Conservation (phyloP, 768 basidiomycete genomes). For the Lactarius pseudohatsudake region DNA sequence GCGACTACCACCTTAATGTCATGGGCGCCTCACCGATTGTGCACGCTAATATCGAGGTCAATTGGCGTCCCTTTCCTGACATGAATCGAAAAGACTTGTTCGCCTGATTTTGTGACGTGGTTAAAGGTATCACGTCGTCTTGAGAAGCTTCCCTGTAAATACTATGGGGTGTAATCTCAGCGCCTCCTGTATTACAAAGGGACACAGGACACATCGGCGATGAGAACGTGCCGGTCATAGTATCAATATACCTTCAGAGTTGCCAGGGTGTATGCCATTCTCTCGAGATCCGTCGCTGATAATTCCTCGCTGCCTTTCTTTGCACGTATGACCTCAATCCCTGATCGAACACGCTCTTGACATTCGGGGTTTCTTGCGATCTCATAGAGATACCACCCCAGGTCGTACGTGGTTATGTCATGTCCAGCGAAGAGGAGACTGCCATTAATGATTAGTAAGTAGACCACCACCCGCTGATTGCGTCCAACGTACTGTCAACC, state of each 20-base stretch:
- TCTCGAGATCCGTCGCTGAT: constrained; percentile 2
- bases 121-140: constrained; percentile 30
- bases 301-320: constrained; percentile 3
- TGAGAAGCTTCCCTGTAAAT: constrained; percentile 18
- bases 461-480: background rate
- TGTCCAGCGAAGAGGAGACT: constrained; percentile 2
- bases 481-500: constrained; percentile 3
- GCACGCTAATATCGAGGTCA: background rate
- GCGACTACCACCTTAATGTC: no score
- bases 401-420: background rate
- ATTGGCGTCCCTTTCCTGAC: constrained; percentile 9
- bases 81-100: constrained; percentile 8
- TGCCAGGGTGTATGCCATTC: constrained; percentile 3
- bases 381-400: constrained; percentile 9
- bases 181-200: background rate
- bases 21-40: constrained; percentile 6
- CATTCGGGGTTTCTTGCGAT: constrained; percentile 7
- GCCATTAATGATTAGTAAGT: background rate
- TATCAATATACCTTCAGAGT: constrained; percentile 5
- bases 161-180: constrained; percentile 24
- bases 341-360: constrained; percentile 15
- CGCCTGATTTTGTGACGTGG: constrained; percentile 4
- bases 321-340: constrained; percentile 14
- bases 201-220: background rate
- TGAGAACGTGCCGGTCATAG: background rate